These are phyloP conservation scores for Kluyveromyces sp. DNA, from an alignment of 1,139 yeast species.

Conservation along the genomic window DNA sequence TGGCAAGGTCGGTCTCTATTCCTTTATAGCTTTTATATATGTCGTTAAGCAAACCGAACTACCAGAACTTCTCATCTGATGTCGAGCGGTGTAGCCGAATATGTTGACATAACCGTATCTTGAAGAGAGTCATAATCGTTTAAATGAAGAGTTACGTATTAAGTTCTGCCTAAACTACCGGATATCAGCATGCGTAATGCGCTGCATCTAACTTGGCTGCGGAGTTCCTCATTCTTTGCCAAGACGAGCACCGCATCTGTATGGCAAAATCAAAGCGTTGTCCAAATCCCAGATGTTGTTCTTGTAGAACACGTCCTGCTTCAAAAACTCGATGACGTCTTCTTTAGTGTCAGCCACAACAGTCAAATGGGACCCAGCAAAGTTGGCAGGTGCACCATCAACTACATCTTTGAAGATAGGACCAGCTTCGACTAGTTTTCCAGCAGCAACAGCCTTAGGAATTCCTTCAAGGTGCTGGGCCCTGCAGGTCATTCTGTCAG, in stretches of 20 bases:
- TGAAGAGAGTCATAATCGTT: too few species aligned
- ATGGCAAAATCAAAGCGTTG: constrained; percentile 53
- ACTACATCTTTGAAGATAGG: constrained; percentile 45
- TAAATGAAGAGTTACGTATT: too few species aligned
- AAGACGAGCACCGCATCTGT: constrained; percentile 41
- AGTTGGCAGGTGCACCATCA: constrained; percentile 42
- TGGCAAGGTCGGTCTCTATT: too few species aligned
- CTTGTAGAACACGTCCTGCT: constrained; percentile 54
- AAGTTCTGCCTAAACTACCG: too few species aligned
- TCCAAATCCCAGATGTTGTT: constrained; percentile 74
- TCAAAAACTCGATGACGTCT: constrained; percentile 56
- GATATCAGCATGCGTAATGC: too few species aligned
- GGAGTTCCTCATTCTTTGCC: constrained; percentile 27
- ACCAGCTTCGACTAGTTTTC: constrained; percentile 59
- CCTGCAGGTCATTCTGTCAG: constrained; percentile 51
- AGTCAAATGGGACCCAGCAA: constrained; percentile 67
- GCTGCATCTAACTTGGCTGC: too few species aligned
- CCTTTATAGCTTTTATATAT: not conserved
- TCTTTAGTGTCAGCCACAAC: constrained; percentile 56
- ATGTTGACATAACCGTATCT: too few species aligned
- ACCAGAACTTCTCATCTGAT: too few species aligned
- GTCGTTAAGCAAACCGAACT: not conserved
- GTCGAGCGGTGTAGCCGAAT: too few species aligned
- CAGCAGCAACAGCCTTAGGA: constrained; percentile 44
- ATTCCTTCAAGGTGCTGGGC: constrained; percentile 52